phyloP scores from a whole-genome alignment of 257 asterid species.

The Capsicum rhomboideum region DNA sequence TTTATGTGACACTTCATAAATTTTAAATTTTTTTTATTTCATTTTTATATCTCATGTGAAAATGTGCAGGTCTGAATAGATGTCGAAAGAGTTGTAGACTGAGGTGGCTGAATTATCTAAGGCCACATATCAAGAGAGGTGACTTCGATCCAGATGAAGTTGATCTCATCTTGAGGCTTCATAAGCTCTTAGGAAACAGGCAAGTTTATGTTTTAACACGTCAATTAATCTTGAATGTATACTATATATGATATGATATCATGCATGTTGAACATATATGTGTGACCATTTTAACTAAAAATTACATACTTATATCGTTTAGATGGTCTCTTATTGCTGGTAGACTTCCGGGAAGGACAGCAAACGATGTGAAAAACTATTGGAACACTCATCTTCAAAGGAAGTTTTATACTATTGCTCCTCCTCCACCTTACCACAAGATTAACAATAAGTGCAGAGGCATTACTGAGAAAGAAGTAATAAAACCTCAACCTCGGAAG shows the following conservation, averaged over 20 bases:
- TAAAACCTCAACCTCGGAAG: background rate
- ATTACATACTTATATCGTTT: background rate
- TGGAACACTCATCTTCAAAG: slow-evolving; percentile 15
- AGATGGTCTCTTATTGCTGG: slow-evolving; percentile 30
- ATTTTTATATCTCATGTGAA: no score
- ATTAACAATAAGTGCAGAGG: slow-evolving; percentile 12
- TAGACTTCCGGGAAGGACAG: slow-evolving; percentile 21
- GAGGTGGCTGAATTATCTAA: background rate
- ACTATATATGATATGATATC: no score
- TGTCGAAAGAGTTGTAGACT: background rate
- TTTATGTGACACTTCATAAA: background rate
- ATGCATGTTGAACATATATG: background rate
- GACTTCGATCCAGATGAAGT: background rate
- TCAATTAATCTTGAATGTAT: no score
- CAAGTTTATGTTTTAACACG: no score
- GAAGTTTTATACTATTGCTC: background rate
- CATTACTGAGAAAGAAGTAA: background rate
- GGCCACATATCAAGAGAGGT: background rate
- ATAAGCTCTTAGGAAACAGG: background rate
- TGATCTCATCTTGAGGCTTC: background rate
- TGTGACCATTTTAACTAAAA: background rate
- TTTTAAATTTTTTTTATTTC: no score
- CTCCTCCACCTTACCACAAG: background rate
- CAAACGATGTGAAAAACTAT: slow-evolving; percentile 23
- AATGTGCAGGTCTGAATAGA: background rate